Conservation (phyloP, 1,284 basidiomycete genomes). For the Cryptococcus neoformans region DNA sequence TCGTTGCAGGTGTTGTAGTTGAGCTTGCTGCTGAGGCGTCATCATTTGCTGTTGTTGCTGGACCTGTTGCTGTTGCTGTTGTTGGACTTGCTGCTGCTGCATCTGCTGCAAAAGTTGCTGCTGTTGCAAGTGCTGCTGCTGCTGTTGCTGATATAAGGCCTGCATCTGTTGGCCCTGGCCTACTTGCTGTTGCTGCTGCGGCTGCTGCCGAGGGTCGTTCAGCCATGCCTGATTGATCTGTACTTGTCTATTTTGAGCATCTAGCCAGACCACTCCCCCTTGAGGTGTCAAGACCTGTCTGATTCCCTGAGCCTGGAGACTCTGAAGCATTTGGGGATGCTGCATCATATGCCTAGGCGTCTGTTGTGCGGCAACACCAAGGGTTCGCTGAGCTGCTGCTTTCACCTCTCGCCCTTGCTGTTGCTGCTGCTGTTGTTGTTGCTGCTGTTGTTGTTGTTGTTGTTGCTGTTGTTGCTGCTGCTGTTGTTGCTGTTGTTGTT, state of each 20-base stretch:
- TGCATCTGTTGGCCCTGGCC: slow-evolving; percentile 8
- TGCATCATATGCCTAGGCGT: slow-evolving; percentile 8
- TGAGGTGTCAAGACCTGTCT: slow-evolving; percentile 8
- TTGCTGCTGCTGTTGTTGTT: slow-evolving; percentile 13
- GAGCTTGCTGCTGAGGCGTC: slow-evolving; percentile 1
- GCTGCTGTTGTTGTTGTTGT: slow-evolving; percentile 9
- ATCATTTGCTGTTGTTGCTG: slow-evolving; percentile 8
- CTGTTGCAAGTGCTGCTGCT: slow-evolving; percentile 6
- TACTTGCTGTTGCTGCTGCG: slow-evolving; percentile 1
- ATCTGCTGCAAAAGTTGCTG: slow-evolving; percentile 1
- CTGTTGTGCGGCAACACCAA: slow-evolving; percentile 12
- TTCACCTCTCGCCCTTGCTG: slow-evolving; percentile 14
- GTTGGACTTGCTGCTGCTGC: not conserved
- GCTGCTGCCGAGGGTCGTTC: slow-evolving; percentile 7
- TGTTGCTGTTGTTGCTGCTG: not conserved
- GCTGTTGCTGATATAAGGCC: slow-evolving; percentile 5
- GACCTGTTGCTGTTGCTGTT: not conserved
- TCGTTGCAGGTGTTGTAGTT: slow-evolving; percentile 5
- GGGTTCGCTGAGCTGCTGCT: slow-evolving; percentile 10
- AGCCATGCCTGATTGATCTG: slow-evolving; percentile 12
- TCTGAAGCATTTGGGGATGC: slow-evolving; percentile 7
- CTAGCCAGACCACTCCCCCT: slow-evolving; percentile 9
- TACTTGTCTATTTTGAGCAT: slow-evolving; percentile 11
- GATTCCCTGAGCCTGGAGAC: slow-evolving; percentile 6
- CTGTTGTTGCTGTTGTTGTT: too few species aligned